phyloP scores from a whole-genome alignment of 2,329 filamentous ascomycete genomes.

The Pseudogymnoascus sp. region DNA sequence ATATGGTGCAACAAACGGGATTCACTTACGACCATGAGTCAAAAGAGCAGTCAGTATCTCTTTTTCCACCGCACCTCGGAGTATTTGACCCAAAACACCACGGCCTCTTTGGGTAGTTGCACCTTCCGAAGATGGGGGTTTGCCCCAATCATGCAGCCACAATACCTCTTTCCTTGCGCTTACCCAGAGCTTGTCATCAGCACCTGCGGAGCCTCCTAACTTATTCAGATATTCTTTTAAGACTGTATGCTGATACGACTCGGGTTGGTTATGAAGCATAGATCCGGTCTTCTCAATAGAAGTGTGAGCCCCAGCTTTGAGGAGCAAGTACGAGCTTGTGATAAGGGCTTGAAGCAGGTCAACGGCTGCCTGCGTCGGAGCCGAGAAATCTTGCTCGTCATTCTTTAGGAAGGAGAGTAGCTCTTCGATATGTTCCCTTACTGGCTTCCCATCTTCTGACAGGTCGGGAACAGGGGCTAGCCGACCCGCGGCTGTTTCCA shows the following conservation, averaged over 20 bases:
- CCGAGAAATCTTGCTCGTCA: slow-evolving; percentile 55
- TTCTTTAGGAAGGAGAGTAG: slow-evolving; percentile 40
- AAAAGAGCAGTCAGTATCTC: slow-evolving; percentile 65
- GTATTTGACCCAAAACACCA: slow-evolving; percentile 48
- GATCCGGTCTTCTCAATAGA: slow-evolving; percentile 1
- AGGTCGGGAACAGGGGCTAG: slow-evolving; percentile 37
- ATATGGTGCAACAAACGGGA: neutral
- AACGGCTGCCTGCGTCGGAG: slow-evolving; percentile 48
- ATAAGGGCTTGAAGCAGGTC: slow-evolving; percentile 57
- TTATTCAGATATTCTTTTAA: neutral
- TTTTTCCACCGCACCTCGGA: slow-evolving; percentile 55
- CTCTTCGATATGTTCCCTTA: slow-evolving; percentile 35
- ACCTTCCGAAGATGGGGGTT: slow-evolving; percentile 36
- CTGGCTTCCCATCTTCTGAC: slow-evolving; percentile 23
- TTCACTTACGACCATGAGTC: slow-evolving; percentile 48
- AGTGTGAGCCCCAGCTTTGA: slow-evolving; percentile 37
- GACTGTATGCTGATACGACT: neutral
- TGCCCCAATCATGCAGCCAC: slow-evolving; percentile 69
- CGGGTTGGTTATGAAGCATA: neutral
- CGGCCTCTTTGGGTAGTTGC: slow-evolving; percentile 38
- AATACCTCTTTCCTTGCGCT: slow-evolving; percentile 56
- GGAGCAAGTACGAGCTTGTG: slow-evolving; percentile 52
- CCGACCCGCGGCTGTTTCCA: slow-evolving; percentile 41
- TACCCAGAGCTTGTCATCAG: slow-evolving; percentile 58
- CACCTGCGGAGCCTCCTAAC: slow-evolving; percentile 35